phyloP scores from a whole-genome alignment of 192 early-diverging fungal genomes.

The Coemansia sp. region DNA sequence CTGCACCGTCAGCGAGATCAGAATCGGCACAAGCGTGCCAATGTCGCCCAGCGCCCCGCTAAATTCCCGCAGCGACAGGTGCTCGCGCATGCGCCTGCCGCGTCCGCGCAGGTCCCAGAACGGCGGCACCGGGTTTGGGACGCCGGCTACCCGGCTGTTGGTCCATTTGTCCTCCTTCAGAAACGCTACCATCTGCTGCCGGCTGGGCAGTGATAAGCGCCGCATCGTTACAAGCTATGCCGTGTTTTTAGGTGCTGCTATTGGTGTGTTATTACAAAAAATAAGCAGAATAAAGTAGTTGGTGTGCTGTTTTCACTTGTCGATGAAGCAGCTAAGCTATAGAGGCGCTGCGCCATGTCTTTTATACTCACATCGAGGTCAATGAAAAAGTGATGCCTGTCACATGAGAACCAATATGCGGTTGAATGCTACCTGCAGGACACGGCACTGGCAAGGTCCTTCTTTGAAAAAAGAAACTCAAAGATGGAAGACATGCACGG shows the following conservation, averaged over 20 bases:
- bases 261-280: too few species aligned
- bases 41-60: conserved; percentile 74
- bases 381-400: background rate
- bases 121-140: conserved; percentile 39
- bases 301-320: too few species aligned
- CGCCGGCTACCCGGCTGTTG: background rate
- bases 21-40: conserved; percentile 83
- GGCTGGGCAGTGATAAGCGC: conserved; percentile 31
- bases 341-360: too few species aligned
- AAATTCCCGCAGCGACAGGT: conserved; percentile 54
- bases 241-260: background rate
- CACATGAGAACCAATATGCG: background rate
- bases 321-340: too few species aligned
- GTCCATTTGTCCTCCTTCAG: conserved; percentile 44
- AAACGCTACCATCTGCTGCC: conserved; percentile 34
- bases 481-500: background rate
- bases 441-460: background rate
- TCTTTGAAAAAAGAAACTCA: background rate
- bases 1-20: conserved; percentile 72
- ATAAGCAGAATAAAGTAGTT: too few species aligned
- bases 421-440: background rate
- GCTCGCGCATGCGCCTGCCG: conserved; percentile 40
- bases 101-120: conserved; percentile 48
- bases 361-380: too few species aligned
- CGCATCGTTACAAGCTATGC: background rate